Base-by-base conservation (phyloP, 768 basidiomycete species). In the Rhizopogon vinicolor region DNA sequence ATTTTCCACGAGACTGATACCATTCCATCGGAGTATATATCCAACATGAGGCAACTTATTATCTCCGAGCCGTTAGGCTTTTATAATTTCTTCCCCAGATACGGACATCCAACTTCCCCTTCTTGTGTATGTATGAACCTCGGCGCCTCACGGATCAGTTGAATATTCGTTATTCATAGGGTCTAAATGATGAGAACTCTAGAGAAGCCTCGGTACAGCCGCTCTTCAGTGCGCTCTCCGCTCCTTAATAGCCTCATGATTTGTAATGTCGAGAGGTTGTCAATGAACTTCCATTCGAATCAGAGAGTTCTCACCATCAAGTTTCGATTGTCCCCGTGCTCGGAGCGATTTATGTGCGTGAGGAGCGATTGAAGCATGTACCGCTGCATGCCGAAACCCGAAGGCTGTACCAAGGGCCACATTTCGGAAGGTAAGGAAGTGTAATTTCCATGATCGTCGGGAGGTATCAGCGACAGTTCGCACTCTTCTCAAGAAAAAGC, bases 61-160 rank as follows among this genome's bases (percentile, higher is more conserved):
- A 52, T 54, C 55, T 33, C 55, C 41, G 51, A 54, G 45, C 41
- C 35, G 41, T 64, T 64, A 62, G 60, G 52, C 66, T 68, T 68
- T 58, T 57, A 59, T 63, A 52, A 55, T 59, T 58, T 66, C 54
- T 45, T 53, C 52, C 61, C 59, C 52, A 19, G 19, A 55, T 55
- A 56, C 22, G 42, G 60, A 3, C 33, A 44, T 56, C 28, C 53
- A 58, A 58, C 53, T 60, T 57, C 59, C 44, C 52, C 60, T 51
- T 31, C 13, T 35, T 19, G 39, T 12, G 16, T 54, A n/a, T 12
- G 22, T 25, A 25, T 35, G 7, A 5, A 28, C 48, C n/a, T 35
- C 18, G 44, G 42, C 49, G 35, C 13, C 19, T 22, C 48, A 49
- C 48, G 48, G 33, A 49, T 49, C 48, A 49, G 5, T 22, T 16